A percentile compares a stretch with the other conserved stretches of the same genome.
phyloP scores from a whole-genome alignment of 441 rosid species.

The Erodium texanum region DNA sequence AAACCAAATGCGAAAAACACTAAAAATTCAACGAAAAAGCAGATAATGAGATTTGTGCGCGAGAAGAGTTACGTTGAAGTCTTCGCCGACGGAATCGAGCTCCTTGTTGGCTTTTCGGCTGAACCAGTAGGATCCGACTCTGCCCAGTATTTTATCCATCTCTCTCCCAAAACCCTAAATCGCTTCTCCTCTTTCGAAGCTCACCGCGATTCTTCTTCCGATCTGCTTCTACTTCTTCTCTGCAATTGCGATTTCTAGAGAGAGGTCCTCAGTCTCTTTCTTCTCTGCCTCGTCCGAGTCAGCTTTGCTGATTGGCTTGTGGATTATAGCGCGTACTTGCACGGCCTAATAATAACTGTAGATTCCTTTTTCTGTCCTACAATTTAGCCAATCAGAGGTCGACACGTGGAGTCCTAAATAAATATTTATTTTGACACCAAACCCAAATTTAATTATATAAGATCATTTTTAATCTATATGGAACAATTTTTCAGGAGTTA shows the following conservation, averaged over 20 bases:
- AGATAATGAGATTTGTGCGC: background rate
- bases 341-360: no score
- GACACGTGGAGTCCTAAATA: no score
- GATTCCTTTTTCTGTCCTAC: no score
- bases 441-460: no score
- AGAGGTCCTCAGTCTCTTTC: background rate
- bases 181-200: background rate
- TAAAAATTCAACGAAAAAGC: background rate
- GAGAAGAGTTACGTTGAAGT: conserved; percentile 36
- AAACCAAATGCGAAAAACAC: background rate
- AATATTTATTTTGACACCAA: no score
- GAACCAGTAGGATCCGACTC: conserved; percentile 68
- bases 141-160: conserved; percentile 69
- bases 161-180: background rate
- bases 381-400: no score
- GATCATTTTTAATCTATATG: no score
- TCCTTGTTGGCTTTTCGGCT: conserved; percentile 60
- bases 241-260: background rate
- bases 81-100: conserved; percentile 63
- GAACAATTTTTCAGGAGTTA: no score
- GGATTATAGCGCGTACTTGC: no score
- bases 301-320: background rate
- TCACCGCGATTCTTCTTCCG: background rate
- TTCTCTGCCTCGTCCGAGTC: background rate
- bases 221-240: background rate